Evolutionary conservation across 2,329 filamentous ascomycete species (phyloP), one percentile per base, ranked within the genome.

Genomic region (Epichloe aotearoae): DNA sequence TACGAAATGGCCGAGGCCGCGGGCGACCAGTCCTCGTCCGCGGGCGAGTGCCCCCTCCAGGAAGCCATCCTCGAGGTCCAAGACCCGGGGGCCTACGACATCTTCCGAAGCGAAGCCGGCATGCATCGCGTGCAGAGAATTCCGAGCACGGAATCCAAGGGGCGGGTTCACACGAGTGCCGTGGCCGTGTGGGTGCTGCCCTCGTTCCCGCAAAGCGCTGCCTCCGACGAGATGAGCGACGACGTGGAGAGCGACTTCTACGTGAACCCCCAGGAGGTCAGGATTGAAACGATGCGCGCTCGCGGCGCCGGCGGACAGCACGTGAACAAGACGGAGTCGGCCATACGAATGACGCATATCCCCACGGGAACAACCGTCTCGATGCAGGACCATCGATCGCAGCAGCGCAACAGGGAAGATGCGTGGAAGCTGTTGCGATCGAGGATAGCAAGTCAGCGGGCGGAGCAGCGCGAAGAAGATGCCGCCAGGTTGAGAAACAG

Each of bases 241-340:
- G 84, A 97, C 60, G 91, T 91, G 0, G 84, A 83, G 51, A 95
- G 87, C 66, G 86, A 96, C 63, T 96, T 95, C 69, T 95, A 90
- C 69, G 76, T 98, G 53, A 81, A 94, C 62, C 81, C 86, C 86
- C 76, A 82, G 54, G 91, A 98, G 53, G 88, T 98, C 23, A 77
- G 77, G 48, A 74, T 80, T 19, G 93, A 98, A 64, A 88, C 89
- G 54, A 95, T 97, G 90, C 79, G 90, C 15, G 89, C 93, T 0
- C 75, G 88, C 44, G 93, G 93, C 53, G 91, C 93, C 0, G 93
- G 93, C 34, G 93, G 93, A 1, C 93, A 98, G 71, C 93, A 98
- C 68, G 93, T 98, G 64, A 98, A 98, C 71, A 96, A 91, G 66
- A 98, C 93, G 0, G 93, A 98, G 70, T 95, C 88, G 33, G 93